A percentile compares a stretch with the other conserved stretches of the same genome.
These are phyloP conservation scores for Yamadazyma taylorii DNA, from an alignment of 1,139 yeast species.

Conservation along the genomic window DNA sequence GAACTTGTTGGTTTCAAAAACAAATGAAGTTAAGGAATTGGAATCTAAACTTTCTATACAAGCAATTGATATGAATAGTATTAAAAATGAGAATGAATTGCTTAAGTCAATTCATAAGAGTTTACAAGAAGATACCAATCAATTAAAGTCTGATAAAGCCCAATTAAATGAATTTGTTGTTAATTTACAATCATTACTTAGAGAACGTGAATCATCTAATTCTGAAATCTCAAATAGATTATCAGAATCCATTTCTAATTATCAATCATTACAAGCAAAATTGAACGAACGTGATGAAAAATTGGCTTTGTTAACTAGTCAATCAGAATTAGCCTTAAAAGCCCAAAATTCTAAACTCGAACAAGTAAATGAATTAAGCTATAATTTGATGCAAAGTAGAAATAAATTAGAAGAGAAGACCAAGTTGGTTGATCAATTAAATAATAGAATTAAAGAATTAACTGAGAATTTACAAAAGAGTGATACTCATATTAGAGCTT, in stretches of 20 bases:
- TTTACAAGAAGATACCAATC: conserved; percentile 54
- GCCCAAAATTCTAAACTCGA: conserved; percentile 72
- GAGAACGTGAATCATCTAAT: conserved; percentile 59
- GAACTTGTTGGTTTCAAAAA: conserved; percentile 51
- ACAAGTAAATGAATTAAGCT: conserved; percentile 50
- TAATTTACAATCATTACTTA: conserved; percentile 60
- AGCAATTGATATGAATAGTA: conserved; percentile 46
- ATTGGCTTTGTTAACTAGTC: conserved; percentile 44
- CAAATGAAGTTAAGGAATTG: conserved; percentile 54
- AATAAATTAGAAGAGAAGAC: conserved; percentile 37
- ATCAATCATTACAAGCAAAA: conserved; percentile 53
- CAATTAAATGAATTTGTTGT: conserved; percentile 60
- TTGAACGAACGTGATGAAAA: conserved; percentile 53
- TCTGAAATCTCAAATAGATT: conserved; percentile 53
- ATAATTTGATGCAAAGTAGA: conserved; percentile 43
- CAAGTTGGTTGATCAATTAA: conserved; percentile 25
- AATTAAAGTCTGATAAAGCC: conserved; percentile 57
- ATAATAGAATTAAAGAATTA: conserved; percentile 22
- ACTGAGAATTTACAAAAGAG: conserved; percentile 14
- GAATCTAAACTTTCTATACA: conserved; percentile 52
- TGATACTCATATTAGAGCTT: conserved; percentile 18
- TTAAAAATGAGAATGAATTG: conserved; percentile 56
- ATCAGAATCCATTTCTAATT: conserved; percentile 47
- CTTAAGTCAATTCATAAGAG: conserved; percentile 52
- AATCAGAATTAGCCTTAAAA: conserved; percentile 56